Conservation (phyloP, 2,329 filamentous ascomycete species). For the Cryphonectria naterciae region DNA sequence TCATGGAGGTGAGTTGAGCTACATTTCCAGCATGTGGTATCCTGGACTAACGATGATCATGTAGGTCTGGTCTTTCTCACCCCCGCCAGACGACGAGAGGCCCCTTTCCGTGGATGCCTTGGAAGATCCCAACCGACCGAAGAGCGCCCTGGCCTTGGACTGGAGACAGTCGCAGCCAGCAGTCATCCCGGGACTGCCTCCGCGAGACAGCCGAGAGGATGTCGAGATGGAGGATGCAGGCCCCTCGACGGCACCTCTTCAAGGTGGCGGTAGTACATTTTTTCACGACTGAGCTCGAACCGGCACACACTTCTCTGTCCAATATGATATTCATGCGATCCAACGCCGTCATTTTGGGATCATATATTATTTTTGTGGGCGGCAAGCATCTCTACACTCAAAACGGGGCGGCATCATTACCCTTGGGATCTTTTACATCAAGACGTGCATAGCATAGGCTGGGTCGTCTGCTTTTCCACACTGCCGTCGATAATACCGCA, state of each 20-base stretch:
- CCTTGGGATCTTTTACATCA: constrained; percentile 15
- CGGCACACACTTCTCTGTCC: not conserved
- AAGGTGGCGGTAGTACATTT: constrained; percentile 52
- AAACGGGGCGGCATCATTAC: constrained; percentile 9
- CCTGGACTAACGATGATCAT: constrained; percentile 35
- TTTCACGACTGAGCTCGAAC: constrained; percentile 49
- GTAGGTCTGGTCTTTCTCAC: constrained; percentile 94
- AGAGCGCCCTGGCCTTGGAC: constrained; percentile 55
- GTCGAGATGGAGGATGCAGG: constrained; percentile 61
- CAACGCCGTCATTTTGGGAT: constrained; percentile 1
- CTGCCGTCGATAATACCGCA: constrained; percentile 20
- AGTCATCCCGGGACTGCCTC: constrained; percentile 38
- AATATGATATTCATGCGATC: not conserved
- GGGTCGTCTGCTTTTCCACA: constrained; percentile 16
- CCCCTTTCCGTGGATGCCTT: constrained; percentile 49
- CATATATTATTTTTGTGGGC: not conserved
- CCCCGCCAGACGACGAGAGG: constrained; percentile 71
- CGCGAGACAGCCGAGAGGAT: constrained; percentile 47
- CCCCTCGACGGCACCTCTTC: constrained; percentile 58
- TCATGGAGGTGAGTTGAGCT: constrained; percentile 83
- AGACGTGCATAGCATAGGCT: constrained; percentile 26
- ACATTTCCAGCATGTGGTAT: not conserved
- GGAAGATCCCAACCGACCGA: constrained; percentile 52
- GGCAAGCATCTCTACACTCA: constrained; percentile 9
- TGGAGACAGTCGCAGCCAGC: constrained; percentile 43